phyloP scores from a whole-genome alignment of 23 red algal genomes.

The Gracilaria domingensis region DNA sequence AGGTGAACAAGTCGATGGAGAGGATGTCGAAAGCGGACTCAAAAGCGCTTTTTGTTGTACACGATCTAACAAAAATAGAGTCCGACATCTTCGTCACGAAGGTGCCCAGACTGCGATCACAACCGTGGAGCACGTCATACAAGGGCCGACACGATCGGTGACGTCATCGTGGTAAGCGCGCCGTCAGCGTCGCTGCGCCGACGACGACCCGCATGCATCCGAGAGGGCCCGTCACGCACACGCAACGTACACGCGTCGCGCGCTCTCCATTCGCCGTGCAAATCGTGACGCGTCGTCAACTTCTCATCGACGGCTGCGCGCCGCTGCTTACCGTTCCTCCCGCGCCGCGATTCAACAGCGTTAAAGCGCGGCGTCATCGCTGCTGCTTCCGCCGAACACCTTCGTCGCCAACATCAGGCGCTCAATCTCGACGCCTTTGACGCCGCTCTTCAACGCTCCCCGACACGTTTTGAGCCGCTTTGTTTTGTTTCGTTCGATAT shows the following conservation, averaged over 20 bases:
- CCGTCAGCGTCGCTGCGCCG: slow-evolving; percentile 5
- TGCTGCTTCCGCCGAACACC: not conserved
- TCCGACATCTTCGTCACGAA: too few species aligned
- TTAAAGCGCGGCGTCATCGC: not conserved
- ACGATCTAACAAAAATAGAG: too few species aligned
- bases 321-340: slow-evolving; percentile 11
- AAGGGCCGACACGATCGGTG: not conserved
- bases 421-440: not conserved
- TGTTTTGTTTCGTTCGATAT: not conserved
- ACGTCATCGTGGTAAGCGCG: not conserved
- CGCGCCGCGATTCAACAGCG: not conserved
- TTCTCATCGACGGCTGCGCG: not conserved
- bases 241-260: not conserved
- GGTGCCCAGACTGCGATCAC: too few species aligned
- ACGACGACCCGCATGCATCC: not conserved
- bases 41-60: too few species aligned
- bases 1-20: too few species aligned
- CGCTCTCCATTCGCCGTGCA: too few species aligned
- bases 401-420: not conserved
- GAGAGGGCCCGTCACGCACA: not conserved
- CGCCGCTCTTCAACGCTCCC: not conserved
- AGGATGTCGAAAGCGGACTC: too few species aligned
- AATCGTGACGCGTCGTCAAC: not conserved
- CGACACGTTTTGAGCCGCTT: not conserved
- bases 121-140: not conserved